phyloP scores from a whole-genome alignment of 768 basidiomycete genomes.

The Tricholoma sp. region DNA sequence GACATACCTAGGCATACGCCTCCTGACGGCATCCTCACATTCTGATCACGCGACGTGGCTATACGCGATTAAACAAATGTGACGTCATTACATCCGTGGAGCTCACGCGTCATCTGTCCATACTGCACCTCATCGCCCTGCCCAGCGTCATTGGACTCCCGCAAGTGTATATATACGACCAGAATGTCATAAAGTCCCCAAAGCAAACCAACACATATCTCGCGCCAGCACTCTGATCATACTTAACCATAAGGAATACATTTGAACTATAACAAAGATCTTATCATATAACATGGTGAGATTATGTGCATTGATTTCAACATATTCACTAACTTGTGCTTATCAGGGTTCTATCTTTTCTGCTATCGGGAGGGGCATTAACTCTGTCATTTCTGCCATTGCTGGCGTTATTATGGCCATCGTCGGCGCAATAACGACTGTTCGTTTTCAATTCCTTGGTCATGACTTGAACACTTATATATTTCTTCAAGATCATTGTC shows the following conservation, averaged over 20 bases:
- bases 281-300: background rate
- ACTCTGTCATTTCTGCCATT: conserved; percentile 55
- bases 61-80: background rate
- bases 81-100: too few species aligned
- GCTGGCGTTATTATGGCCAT: conserved; percentile 57
- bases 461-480: background rate
- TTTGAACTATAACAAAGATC: too few species aligned
- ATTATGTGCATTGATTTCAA: too few species aligned
- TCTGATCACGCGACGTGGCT: background rate
- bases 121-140: too few species aligned
- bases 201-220: background rate
- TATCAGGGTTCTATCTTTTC: conserved; percentile 58
- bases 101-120: too few species aligned
- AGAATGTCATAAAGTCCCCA: background rate
- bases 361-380: conserved; percentile 57
- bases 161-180: background rate
- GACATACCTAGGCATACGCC: too few species aligned
- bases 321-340: background rate
- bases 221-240: too few species aligned
- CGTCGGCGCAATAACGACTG: conserved; percentile 52
- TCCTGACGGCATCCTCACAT: too few species aligned
- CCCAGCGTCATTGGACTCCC: too few species aligned
- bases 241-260: too few species aligned
- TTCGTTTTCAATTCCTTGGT: conserved; percentile 25
- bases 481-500: conserved; percentile 45